Conservation (phyloP, 164 flowering plant genomes). For the Cinnamomum chago region DNA sequence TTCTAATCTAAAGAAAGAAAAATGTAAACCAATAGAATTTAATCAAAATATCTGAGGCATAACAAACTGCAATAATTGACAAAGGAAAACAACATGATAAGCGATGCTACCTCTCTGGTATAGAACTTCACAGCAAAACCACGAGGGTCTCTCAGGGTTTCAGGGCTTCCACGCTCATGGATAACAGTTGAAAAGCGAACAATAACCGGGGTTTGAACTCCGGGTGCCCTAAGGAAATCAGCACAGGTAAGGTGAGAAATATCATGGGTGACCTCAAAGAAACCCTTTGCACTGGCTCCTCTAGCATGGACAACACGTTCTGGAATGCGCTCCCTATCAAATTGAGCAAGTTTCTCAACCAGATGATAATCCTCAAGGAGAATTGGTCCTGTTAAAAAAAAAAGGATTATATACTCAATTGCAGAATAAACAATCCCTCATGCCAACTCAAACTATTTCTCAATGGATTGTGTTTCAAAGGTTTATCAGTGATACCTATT, state of each 20-base stretch:
- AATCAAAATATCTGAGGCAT: neutral
- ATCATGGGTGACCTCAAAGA: slow-evolving; percentile 97
- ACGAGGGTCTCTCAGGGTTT: slow-evolving; percentile 90
- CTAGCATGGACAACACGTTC: slow-evolving; percentile 99
- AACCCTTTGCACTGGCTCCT: slow-evolving; percentile 99
- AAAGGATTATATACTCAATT: neutral
- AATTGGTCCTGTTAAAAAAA: slow-evolving; percentile 65
- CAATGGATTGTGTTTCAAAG: no score
- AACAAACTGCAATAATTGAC: neutral
- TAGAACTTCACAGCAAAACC: slow-evolving; percentile 90
- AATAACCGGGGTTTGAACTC: slow-evolving; percentile 94
- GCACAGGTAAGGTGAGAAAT: slow-evolving; percentile 87
- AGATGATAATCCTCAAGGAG: slow-evolving; percentile 96
- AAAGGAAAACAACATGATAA: neutral
- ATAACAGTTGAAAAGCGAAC: slow-evolving; percentile 91
- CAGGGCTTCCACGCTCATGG: slow-evolving; percentile 99
- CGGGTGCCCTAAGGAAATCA: slow-evolving; percentile 94
- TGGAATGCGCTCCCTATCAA: slow-evolving; percentile 89
- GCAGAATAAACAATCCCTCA: no score
- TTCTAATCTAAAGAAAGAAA: no score
- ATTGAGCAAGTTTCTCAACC: slow-evolving; percentile 91
- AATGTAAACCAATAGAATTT: neutral
- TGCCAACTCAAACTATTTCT: no score
- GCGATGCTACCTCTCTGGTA: slow-evolving; percentile 75
- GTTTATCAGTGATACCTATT: no score